These are phyloP conservation scores for Solanum ossicruentum DNA, from an alignment of 257 asterid genomes.

Conservation along the genomic window DNA sequence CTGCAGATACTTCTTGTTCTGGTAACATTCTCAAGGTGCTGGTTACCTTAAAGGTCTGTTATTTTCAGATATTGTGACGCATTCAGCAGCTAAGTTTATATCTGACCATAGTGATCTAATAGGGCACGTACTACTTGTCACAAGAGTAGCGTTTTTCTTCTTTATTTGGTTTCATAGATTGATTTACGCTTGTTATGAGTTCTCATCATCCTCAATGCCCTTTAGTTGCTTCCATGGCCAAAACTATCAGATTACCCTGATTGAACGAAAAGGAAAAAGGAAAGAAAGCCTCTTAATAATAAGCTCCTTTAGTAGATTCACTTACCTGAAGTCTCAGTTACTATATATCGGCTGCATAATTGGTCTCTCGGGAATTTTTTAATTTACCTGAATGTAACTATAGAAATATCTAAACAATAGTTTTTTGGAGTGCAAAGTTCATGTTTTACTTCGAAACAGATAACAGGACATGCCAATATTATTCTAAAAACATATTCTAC, in stretches of 20 bases:
- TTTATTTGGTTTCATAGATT: background rate
- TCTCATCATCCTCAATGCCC: background rate
- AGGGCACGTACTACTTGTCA: conserved; percentile 75
- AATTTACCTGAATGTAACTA: background rate
- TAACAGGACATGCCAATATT: background rate
- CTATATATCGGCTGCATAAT: background rate
- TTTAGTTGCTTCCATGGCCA: background rate
- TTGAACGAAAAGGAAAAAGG: background rate
- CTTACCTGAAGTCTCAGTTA: background rate
- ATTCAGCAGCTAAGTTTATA: conserved; percentile 85
- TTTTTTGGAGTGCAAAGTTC: background rate
- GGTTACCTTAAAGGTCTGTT: background rate
- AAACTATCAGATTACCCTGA: background rate
- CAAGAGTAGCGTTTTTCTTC: conserved; percentile 50
- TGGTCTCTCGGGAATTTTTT: background rate
- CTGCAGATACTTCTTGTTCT: background rate
- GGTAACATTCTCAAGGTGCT: background rate
- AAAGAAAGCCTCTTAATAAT: background rate
- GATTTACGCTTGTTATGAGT: background rate
- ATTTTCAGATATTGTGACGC: conserved; percentile 38
- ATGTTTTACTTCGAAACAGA: background rate
- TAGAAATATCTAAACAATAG: background rate
- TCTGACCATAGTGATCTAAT: conserved; percentile 83
- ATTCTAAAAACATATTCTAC: background rate
- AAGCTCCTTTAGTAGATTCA: background rate